Evolutionary conservation across 2,329 filamentous ascomycete genomes (phyloP), one percentile per base, ranked within the genome.

Genomic region (Ceratocystis lukuohia): DNA sequence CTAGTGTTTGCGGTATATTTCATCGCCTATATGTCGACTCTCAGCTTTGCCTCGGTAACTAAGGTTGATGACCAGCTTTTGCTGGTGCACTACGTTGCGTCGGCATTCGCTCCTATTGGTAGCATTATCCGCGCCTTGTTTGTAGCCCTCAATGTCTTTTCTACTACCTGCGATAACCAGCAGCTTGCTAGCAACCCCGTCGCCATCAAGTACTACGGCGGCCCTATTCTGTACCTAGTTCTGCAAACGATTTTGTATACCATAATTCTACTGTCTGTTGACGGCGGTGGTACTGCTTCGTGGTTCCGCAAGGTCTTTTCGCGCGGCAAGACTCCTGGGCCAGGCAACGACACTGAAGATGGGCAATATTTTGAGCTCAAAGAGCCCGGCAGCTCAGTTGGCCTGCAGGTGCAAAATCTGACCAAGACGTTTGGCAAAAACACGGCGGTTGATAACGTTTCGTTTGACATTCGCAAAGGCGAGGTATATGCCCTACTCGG

Each of bases 401-500:
- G 89, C 17, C 82, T 96, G 17, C 84, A 87, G n/a, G 88, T 95
- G 3, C 75, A 89, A 56, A 84, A 95, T 73, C 77, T 96, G 1
- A 90, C 86, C 41, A 96, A 96, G 74, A 80, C 82, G 0, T 96
- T 96, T 70, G 84, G 85, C 15, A 81, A 81, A 69, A 87, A 88
- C 70, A 84, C 86, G 0, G 92, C 90, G 2, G 91, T 96, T n/a
- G 87, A 96, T 71, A 89, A 96, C 71, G 84, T 95, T 53, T 89
- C 88, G 0, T 96, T 96, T 71, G 87, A 88, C 20, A 87, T 96
- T 41, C 82, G 83, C 17, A 84, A 84, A 62, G 88, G 89, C 62
- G 88, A 96, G 73, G 88, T 96, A 0, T 96, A 96, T 75, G 91
- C 91, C 0, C 80, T 96, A 0, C 82, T 97, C 0, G 92, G 92